A percentile compares a stretch with the other conserved stretches of the same genome.
Conservation (phyloP, 2,329 filamentous ascomycete species). For the Trichoderma sp. region DNA sequence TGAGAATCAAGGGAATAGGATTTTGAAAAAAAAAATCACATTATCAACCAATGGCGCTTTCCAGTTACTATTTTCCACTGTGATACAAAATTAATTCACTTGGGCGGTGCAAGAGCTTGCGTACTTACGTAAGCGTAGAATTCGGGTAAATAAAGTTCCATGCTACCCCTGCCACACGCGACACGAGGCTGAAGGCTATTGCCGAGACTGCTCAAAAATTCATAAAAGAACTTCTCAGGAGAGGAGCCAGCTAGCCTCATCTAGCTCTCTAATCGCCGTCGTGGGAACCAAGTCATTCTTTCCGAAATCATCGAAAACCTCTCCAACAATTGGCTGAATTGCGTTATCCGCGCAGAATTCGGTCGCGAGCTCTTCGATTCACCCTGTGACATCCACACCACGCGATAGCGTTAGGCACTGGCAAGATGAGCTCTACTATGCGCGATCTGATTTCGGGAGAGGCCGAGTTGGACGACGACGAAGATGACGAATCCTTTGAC, state of each 20-base stretch:
- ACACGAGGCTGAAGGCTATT: slow-evolving; percentile 27
- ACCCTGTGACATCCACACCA: slow-evolving; percentile 15
- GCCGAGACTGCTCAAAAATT: slow-evolving; percentile 24
- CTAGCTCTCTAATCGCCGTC: not conserved
- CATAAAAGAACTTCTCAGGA: slow-evolving; percentile 15
- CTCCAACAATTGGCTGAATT: not conserved
- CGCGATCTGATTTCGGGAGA: slow-evolving; percentile 79
- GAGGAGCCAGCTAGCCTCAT: slow-evolving; percentile 19
- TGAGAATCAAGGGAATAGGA: not conserved
- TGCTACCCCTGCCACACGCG: slow-evolving; percentile 22
- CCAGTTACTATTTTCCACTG: not conserved
- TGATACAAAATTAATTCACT: not conserved
- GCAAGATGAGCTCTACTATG: slow-evolving; percentile 64
- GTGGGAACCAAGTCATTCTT: not conserved
- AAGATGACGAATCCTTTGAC: slow-evolving; percentile 81
- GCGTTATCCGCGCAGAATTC: slow-evolving; percentile 16
- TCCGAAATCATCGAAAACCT: not conserved
- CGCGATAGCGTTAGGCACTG: slow-evolving; percentile 23
- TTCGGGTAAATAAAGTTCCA: slow-evolving; percentile 17
- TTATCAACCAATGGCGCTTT: not conserved
- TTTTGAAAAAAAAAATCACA: not conserved
- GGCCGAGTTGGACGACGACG: slow-evolving; percentile 83
- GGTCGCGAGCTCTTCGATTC: slow-evolving; percentile 14
- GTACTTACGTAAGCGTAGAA: not conserved
- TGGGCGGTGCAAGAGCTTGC: not conserved